Evolutionary conservation across 352 stramenopile genomes (phyloP), one percentile per base, ranked within the genome.

Genomic region (Pythium rhizo-oryzae): DNA sequence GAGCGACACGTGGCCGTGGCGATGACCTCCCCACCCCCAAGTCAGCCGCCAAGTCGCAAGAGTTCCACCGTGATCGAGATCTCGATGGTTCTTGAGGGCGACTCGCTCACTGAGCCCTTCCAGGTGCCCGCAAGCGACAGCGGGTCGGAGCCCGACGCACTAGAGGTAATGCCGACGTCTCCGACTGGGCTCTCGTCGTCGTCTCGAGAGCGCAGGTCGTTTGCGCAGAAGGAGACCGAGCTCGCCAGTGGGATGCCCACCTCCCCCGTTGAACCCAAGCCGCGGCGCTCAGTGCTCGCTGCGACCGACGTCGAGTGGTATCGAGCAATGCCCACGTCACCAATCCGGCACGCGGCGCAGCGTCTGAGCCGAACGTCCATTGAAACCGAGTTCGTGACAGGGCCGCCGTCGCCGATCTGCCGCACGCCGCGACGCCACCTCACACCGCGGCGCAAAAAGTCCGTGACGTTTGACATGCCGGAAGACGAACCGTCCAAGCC

Each of bases 401-500:
- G 2, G 28, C 2, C 28, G 21, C 21, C 50, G 1, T 9, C 24
- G 25, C 50, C 24, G 50, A 56, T n/a, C 8, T 33, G n/a, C 23
- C 21, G 18, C 8, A 56, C 50, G 15, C 50, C 50, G 13, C 37
- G 37, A 43, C 37, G 37, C 37, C 37, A 43, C 8, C 37, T 43
- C 37, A 43, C 37, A 43, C 37, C 37, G 37, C 33, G 35, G 12
- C 50, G 50, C 24, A 56, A 56, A 56, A 56, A 56, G 16, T 56
- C 50, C 19, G 50, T 56, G 24, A 56, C 50, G 15, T 56, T 56
- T 8, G 50, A 56, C 9, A 37, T 56, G 50, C 24, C 50, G 11
- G 50, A 56, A 8, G 24, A 39, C 50, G 50, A 56, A 2, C 9
- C 16, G 11, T 2, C 50, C 24, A 56, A 35, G 12, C n/a, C 11